A percentile compares a stretch with the other conserved stretches of the same genome.
These are phyloP conservation scores for Emergomyces orientalis DNA, from an alignment of 2,329 filamentous ascomycete genomes.

Conservation along the genomic window DNA sequence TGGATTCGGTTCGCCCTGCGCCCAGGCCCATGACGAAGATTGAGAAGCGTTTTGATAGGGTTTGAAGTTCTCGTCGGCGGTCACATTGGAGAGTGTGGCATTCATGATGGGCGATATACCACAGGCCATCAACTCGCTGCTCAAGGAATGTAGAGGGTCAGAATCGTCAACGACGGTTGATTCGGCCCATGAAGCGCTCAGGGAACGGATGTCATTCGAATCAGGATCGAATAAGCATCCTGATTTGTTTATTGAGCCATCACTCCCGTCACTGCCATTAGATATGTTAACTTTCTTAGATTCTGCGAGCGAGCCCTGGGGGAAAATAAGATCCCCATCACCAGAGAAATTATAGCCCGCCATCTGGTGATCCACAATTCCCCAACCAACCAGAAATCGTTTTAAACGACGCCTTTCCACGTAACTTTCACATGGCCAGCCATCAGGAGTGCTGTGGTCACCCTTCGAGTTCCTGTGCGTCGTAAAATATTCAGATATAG, in stretches of 20 bases:
- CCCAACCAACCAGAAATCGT: conserved; percentile 48
- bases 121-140: conserved; percentile 42
- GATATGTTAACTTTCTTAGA: conserved; percentile 23
- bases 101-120: conserved; percentile 55
- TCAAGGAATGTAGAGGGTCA: conserved; percentile 26
- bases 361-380: conserved; percentile 50
- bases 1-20: conserved; percentile 42
- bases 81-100: conserved; percentile 42
- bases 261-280: conserved; percentile 24
- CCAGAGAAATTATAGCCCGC: conserved; percentile 43
- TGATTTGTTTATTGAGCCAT: conserved; percentile 34
- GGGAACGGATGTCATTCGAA: conserved; percentile 32
- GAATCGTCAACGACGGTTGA: conserved; percentile 22
- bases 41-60: conserved; percentile 44
- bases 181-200: conserved; percentile 48
- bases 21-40: conserved; percentile 53
- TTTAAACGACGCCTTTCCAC: conserved; percentile 47
- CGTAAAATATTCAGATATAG: conserved; percentile 46
- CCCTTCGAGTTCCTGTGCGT: conserved; percentile 30
- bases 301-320: conserved; percentile 36
- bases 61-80: conserved; percentile 40
- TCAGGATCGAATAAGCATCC: conserved; percentile 47
- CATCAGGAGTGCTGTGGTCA: conserved; percentile 44
- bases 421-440: conserved; percentile 55
- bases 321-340: conserved; percentile 47